phyloP scores from a whole-genome alignment of 1,284 basidiomycete species.

The Wolfiporia cocos region DNA sequence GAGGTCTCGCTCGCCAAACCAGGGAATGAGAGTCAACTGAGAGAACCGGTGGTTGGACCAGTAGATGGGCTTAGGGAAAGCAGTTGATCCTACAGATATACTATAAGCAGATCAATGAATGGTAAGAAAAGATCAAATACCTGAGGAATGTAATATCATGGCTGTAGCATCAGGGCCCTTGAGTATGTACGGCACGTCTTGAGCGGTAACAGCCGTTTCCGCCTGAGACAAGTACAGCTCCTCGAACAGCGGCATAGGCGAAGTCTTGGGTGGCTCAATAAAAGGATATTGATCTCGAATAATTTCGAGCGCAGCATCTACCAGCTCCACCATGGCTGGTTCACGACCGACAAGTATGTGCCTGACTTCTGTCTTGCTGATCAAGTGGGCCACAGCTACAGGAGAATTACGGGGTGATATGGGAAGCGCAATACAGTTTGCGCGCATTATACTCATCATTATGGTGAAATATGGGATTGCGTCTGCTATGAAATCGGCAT shows the following conservation, averaged over 20 bases:
- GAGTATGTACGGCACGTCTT: not conserved
- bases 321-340: slow-evolving; percentile 18
- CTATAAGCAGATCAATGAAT: not conserved
- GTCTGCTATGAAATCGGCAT: slow-evolving; percentile 14
- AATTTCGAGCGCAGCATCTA: slow-evolving; percentile 1
- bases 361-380: slow-evolving; percentile 18
- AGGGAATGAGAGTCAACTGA: not conserved
- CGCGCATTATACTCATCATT: slow-evolving; percentile 20
- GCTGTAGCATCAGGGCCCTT: slow-evolving; percentile 10
- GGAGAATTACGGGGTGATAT: slow-evolving; percentile 35
- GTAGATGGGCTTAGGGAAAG: slow-evolving; percentile 20
- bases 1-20: slow-evolving; percentile 14
- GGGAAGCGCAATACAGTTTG: slow-evolving; percentile 25
- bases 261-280: not conserved
- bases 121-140: slow-evolving; percentile 9
- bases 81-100: slow-evolving; percentile 17
- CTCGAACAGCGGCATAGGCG: slow-evolving; percentile 16
- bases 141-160: slow-evolving; percentile 25
- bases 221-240: slow-evolving; percentile 12
- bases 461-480: slow-evolving; percentile 25
- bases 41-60: slow-evolving; percentile 10
- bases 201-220: not conserved
- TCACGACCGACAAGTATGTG: slow-evolving; percentile 25
- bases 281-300: not conserved
- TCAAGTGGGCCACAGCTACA: slow-evolving; percentile 27